These are phyloP conservation scores for Mucor ambiguus DNA, from an alignment of 371 early-diverging fungal genomes.

Conservation along the genomic window DNA sequence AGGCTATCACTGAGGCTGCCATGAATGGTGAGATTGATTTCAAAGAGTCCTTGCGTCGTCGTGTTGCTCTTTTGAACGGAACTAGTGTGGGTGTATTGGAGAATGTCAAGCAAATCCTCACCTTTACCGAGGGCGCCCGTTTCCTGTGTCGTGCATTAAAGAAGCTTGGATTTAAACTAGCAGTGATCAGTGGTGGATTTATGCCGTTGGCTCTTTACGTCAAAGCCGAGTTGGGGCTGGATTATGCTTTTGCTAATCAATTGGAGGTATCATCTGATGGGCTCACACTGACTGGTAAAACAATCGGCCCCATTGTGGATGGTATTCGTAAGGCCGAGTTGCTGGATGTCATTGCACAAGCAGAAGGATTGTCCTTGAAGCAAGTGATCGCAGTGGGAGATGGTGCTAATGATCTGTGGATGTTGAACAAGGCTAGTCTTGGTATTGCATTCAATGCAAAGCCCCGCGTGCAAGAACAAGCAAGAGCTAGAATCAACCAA, in stretches of 20 bases:
- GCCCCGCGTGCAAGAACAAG: conserved; percentile 90
- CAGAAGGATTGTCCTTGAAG: conserved; percentile 80
- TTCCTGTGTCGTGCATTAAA: conserved; percentile 88
- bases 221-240: conserved; percentile 85
- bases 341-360: conserved; percentile 92
- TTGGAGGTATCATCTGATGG: conserved; percentile 87
- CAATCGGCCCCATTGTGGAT: conserved; percentile 88
- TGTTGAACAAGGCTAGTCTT: conserved; percentile 95
- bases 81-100: conserved; percentile 82
- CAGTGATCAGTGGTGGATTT: conserved; percentile 96
- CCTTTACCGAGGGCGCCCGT: conserved; percentile 92
- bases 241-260: conserved; percentile 97
- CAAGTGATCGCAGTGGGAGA: conserved; percentile 99
- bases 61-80: conserved; percentile 89
- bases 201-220: conserved; percentile 91
- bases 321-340: conserved; percentile 93
- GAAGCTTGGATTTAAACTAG: conserved; percentile 89
- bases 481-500: conserved; percentile 86
- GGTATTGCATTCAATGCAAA: conserved; percentile 99
- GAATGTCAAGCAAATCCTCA: conserved; percentile 70
- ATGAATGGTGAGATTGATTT: conserved; percentile 97
- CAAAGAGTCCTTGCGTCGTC: conserved; percentile 84
- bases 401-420: conserved; percentile 98
- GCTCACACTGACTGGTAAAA: conserved; percentile 80
- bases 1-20: conserved; percentile 94